Evolutionary conservation across 2,329 filamentous ascomycete genomes (phyloP).

Genomic region (Exophiala sideris): DNA sequence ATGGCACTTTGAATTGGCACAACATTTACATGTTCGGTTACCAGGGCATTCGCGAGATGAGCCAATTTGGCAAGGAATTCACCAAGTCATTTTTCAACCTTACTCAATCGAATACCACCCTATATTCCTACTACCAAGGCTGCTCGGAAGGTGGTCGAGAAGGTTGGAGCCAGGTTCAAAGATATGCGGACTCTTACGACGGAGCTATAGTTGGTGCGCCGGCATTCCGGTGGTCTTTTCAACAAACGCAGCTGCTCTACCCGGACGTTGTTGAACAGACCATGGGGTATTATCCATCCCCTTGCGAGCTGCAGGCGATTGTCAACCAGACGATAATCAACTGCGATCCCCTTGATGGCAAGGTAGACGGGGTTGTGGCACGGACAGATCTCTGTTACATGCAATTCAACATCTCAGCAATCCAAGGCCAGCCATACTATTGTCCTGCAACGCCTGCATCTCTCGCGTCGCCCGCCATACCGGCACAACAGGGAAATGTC

Average conservation of each 20-base stretch:
- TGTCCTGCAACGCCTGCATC: conserved; percentile 35
- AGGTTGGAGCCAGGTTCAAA: conserved; percentile 53
- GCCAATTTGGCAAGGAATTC: conserved; percentile 44
- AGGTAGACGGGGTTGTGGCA: conserved; percentile 53
- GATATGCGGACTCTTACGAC: conserved; percentile 47
- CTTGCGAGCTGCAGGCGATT: conserved; percentile 50
- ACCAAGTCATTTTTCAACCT: conserved; percentile 42
- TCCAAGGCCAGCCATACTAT: conserved; percentile 47
- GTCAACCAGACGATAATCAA: conserved; percentile 53
- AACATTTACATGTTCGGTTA: conserved; percentile 51
- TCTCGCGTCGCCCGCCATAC: conserved; percentile 34
- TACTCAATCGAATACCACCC: conserved; percentile 32
- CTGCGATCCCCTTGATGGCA: conserved; percentile 56
- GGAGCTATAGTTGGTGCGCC: conserved; percentile 47
- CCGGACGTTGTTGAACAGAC: conserved; percentile 40
- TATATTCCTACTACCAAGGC: conserved; percentile 51
- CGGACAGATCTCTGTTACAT: conserved; percentile 49
- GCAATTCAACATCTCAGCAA: conserved; percentile 45
- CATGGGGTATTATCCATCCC: conserved; percentile 42
- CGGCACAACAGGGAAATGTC: conserved; percentile 34
- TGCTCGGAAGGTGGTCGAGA: conserved; percentile 56
- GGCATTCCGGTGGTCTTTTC: conserved; percentile 45
- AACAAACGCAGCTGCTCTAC: conserved; percentile 45
- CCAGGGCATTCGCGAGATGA: conserved; percentile 52
- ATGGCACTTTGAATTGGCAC: conserved; percentile 50